Evolutionary conservation across 139 green algal genomes (phyloP).

Genomic region (Parachlorella kessleri): DNA sequence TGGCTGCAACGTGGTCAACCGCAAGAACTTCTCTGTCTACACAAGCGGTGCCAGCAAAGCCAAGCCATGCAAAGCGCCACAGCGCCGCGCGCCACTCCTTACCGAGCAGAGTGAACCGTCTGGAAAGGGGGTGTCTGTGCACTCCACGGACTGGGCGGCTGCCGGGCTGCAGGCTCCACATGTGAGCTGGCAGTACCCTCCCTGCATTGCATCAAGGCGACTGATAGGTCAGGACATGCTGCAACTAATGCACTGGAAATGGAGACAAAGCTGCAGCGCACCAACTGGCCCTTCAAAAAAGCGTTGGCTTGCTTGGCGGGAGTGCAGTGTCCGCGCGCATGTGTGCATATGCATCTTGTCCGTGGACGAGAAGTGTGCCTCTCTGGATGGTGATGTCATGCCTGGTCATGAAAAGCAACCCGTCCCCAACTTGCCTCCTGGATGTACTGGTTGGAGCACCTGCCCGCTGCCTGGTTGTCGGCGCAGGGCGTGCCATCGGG

Average conservation of each 20-base stretch:
- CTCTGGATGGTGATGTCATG: neutral
- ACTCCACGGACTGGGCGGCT: neutral
- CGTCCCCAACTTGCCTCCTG: neutral
- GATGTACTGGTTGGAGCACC: neutral
- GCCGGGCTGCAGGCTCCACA: constrained; percentile 22
- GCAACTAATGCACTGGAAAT: too few relatives aligned
- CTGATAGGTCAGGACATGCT: too few relatives aligned
- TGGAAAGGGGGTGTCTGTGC: constrained; percentile 11
- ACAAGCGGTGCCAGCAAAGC: neutral
- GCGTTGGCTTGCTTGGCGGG: too few relatives aligned
- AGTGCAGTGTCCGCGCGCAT: neutral
- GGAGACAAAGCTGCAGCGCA: too few relatives aligned
- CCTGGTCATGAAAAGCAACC: neutral
- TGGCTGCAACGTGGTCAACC: too few relatives aligned
- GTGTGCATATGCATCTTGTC: neutral
- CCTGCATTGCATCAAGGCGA: constrained; percentile 17
- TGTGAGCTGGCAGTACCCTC: constrained; percentile 25
- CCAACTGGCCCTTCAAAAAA: too few relatives aligned
- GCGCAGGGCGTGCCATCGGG: constrained; percentile 7
- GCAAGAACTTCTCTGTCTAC: too few relatives aligned
- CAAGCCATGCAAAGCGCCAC: neutral
- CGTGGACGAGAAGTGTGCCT: neutral
- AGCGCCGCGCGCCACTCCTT: neutral
- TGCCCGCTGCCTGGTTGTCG: neutral
- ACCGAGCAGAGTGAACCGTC: constrained; percentile 20